Evolutionary conservation across 2,329 filamentous ascomycete genomes (phyloP), one percentile per base, ranked within the genome.

Genomic region (Allantophomopsis cytisporea): DNA sequence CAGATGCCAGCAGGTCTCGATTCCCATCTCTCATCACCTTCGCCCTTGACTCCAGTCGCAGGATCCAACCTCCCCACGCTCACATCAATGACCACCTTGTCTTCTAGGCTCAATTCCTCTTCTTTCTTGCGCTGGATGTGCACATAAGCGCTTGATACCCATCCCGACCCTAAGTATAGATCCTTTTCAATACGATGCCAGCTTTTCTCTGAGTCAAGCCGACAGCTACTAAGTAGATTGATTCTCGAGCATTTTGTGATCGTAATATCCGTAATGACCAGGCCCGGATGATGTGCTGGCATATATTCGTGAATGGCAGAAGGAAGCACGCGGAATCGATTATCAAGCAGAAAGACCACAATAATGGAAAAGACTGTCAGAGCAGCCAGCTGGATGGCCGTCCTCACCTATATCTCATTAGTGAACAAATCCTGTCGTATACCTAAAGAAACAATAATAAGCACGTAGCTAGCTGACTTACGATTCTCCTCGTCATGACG

Each of bases 171-270:
- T 36, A 85, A 62, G 50, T 80, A 81, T 2, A 85, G 64, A 52
- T 85, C 80, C 56, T 84, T 85, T 47, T 83, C 76, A 32, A 85
- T 63, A 21, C 76, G 71, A 49, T 78, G 69, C 80, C 80, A 84
- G 45, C 46, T 36, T 12, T 15, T 17, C 21, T 51, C 63, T 31
- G 69, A 60, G 50, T 80, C 73, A 31, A 80, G 64, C 42, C 68
- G 71, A 53, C 76, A 83, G 46, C 62, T 69, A 10, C 68, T 69
- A 30, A 80, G 67, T 8, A 67, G 48, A 42, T 80, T 80, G 30
- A 82, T 50, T 2, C 66, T 64, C 7, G 74, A 77, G 54, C 80
- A 85, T 35, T 68, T 73, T 21, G 69, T 66, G 42, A 84, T 63
- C 4, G 72, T 80, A 38, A 85, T 67, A 60, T 85, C 80, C 40